These are phyloP conservation scores for Xylariaceae sp. DNA, from an alignment of 2,329 filamentous ascomycete species.

Conservation along the genomic window DNA sequence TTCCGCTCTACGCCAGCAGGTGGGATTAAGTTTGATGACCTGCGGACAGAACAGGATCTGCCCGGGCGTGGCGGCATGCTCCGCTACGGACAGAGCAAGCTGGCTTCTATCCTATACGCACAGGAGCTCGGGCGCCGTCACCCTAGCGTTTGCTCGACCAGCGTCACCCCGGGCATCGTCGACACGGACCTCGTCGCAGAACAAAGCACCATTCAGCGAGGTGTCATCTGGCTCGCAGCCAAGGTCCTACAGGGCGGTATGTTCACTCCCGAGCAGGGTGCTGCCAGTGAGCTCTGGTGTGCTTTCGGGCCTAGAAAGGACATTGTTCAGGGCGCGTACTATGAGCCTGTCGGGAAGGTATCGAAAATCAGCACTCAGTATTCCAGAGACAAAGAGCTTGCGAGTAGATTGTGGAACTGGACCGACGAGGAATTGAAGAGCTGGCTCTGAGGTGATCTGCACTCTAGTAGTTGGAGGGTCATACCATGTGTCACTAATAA, in stretches of 20 bases:
- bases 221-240: slow-evolving; percentile 1
- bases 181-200: slow-evolving; percentile 3
- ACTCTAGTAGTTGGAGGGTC: too few species aligned
- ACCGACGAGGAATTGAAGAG: slow-evolving; percentile 9
- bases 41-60: slow-evolving; percentile 8
- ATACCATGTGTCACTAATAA: too few species aligned
- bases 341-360: slow-evolving; percentile 9
- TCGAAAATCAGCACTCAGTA: not conserved
- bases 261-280: not conserved
- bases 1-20: slow-evolving; percentile 1
- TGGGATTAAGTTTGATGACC: slow-evolving; percentile 10
- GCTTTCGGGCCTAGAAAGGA: not conserved
- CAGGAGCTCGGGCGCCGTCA: slow-evolving; percentile 16
- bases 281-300: slow-evolving; percentile 3
- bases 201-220: not conserved
- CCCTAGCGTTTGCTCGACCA: slow-evolving; percentile 7
- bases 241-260: not conserved
- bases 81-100: slow-evolving; percentile 19
- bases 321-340: slow-evolving; percentile 10
- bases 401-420: slow-evolving; percentile 13
- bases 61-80: slow-evolving; percentile 3
- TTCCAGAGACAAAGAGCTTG: slow-evolving; percentile 7
- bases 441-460: too few species aligned
- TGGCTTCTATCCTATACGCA: slow-evolving; percentile 17
- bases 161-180: slow-evolving; percentile 11